These are phyloP conservation scores for Rosa persica DNA, from an alignment of 306 rosid species.

Conservation along the genomic window DNA sequence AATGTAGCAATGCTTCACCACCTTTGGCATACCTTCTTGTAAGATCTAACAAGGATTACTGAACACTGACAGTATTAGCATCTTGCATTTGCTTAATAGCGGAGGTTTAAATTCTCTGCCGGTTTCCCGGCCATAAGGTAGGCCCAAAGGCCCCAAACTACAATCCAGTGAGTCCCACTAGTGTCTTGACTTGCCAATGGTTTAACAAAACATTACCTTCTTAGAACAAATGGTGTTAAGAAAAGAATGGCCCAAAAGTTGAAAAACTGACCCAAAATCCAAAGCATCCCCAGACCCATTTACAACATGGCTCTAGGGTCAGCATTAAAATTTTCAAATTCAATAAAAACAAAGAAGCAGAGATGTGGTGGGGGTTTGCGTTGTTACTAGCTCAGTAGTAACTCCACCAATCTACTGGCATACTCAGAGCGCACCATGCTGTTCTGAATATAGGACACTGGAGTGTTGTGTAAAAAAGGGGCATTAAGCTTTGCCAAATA, in stretches of 20 bases:
- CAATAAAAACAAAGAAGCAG: neutral
- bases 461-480: conserved; percentile 4
- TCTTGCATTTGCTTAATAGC: neutral
- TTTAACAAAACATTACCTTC: neutral
- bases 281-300: neutral
- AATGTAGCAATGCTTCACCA: neutral
- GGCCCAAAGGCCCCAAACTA: neutral
- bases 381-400: neutral
- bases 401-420: neutral
- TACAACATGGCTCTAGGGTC: neutral
- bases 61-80: neutral
- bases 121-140: neutral
- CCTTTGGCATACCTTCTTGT: neutral
- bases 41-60: too few relatives aligned
- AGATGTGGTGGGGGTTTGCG: conserved; percentile 5
- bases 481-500: conserved; percentile 26
- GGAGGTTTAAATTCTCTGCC: neutral
- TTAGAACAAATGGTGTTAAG: neutral
- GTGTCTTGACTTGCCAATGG: neutral
- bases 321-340: neutral
- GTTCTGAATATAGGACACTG: conserved; percentile 7
- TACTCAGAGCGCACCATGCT: conserved; percentile 15
- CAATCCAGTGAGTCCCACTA: neutral
- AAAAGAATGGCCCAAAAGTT: neutral
- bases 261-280: neutral